Evolutionary conservation across 1,284 basidiomycete genomes (phyloP), one percentile per base, ranked within the genome.

Genomic region (Peniophora sp.): DNA sequence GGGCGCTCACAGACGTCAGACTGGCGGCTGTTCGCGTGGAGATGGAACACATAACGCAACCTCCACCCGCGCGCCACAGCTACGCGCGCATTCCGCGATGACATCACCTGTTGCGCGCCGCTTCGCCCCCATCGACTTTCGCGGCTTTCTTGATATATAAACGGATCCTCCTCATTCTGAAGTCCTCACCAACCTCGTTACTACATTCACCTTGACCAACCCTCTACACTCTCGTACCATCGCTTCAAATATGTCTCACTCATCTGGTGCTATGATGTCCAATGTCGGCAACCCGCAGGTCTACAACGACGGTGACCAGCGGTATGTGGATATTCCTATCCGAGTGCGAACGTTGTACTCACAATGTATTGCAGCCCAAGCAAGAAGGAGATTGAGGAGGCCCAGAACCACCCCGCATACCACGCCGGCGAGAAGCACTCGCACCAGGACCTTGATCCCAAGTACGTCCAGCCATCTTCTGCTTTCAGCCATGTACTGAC

Each of bases 231-330:
- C 27, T 12, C 27, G 12, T 6, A 32, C 12, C 27, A 32, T 6
- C 27, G n/a, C 12, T 32, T 32, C 27, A 32, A 32, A 5, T 12
- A 44, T 24, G 35, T 23, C 37, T 10, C 8, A 12, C 34, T 2
- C 34, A 24, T 27, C 41, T 20, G 24, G 24, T 24, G 18, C 23
- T 17, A 56, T 34, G 27, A 56, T 57, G 55, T 75, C 74, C 43
- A 74, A 69, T 50, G 70, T 72, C 46, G 74, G 72, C 18, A 73
- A 68, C 57, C 57, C 66, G 14, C 72, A 74, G 48, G 61, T 71
- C 42, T 72, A 76, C 61, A 64, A 71, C 49, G 68, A 61, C 34
- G 64, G 66, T 44, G 73, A 74, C 47, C 73, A 74, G 54, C 65
- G 68, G 73, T 68, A 55, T 15, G 61, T 50, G n/a, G n/a, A n/a